Percentiles rank a stretch among this genome's conserved stretches.
Evolutionary conservation across 176 grass and related monocot species (phyloP).

Genomic region (Panicum miliaceum): DNA sequence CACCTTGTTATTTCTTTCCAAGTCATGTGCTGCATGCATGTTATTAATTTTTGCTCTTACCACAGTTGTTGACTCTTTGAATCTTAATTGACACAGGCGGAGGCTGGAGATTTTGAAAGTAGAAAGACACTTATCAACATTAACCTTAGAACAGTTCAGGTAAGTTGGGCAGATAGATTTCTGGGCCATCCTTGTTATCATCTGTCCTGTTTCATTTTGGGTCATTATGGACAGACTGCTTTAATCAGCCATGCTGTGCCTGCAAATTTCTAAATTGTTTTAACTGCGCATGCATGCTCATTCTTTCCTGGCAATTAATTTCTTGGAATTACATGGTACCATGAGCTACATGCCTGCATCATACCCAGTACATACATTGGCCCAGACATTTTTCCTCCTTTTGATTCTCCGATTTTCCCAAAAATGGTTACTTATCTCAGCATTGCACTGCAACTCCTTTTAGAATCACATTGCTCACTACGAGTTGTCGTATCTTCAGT

Average conservation of each 20-base stretch:
- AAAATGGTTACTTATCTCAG: not conserved
- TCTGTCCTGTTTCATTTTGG: not conserved
- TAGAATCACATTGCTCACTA: not conserved
- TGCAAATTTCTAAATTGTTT: constrained; percentile 6
- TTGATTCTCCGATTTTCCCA: not conserved
- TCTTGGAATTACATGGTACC: not conserved
- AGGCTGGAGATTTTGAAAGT: constrained; percentile 95
- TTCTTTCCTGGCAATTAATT: not conserved
- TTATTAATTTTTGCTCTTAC: not conserved
- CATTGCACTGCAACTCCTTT: not conserved
- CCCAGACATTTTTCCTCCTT: not conserved
- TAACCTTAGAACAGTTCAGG: constrained; percentile 96
- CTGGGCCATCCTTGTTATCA: constrained; percentile 10
- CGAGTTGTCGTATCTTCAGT: constrained; percentile 3
- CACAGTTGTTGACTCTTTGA: constrained; percentile 30
- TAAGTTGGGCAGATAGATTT: too few species aligned
- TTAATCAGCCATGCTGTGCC: not conserved
- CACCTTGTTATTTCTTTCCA: constrained; percentile 30
- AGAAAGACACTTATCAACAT: constrained; percentile 97
- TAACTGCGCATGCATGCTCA: not conserved
- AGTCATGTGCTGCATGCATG: constrained; percentile 23
- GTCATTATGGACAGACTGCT: not conserved
- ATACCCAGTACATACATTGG: not conserved
- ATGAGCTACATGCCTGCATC: not conserved
- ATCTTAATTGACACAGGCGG: constrained; percentile 67